Percentiles rank a stretch among this genome's conserved stretches.
Conservation (phyloP, 1,139 yeast species). For the Suhomyces panamericanus region DNA sequence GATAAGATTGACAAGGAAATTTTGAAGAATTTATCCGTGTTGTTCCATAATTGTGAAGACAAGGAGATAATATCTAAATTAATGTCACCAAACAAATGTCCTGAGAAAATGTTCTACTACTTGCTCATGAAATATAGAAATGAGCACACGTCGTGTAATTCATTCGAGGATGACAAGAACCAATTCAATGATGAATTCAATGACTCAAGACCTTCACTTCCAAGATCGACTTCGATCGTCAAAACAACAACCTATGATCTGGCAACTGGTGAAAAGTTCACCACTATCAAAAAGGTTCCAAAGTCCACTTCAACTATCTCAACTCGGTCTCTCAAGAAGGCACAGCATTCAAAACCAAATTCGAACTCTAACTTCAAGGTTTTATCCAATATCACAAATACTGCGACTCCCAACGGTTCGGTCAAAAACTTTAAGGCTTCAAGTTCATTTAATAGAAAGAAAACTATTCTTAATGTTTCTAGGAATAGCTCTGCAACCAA, state of each 20-base stretch:
- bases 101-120: slow-evolving; percentile 90
- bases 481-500: slow-evolving; percentile 21
- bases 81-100: slow-evolving; percentile 58
- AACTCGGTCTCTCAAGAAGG: slow-evolving; percentile 16
- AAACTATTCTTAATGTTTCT: slow-evolving; percentile 30
- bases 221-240: slow-evolving; percentile 49
- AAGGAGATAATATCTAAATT: slow-evolving; percentile 60
- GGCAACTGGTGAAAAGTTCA: slow-evolving; percentile 29
- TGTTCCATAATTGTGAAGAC: slow-evolving; percentile 86
- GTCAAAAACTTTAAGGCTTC: slow-evolving; percentile 38
- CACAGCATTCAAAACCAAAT: slow-evolving; percentile 7
- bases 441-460: slow-evolving; percentile 41
- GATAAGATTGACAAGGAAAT: slow-evolving; percentile 78
- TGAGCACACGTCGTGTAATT: slow-evolving; percentile 48
- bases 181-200: slow-evolving; percentile 17
- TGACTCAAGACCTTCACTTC: slow-evolving; percentile 28
- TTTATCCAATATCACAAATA: slow-evolving; percentile 35
- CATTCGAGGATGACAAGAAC: slow-evolving; percentile 24
- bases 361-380: slow-evolving; percentile 17
- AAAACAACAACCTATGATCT: slow-evolving; percentile 42
- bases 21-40: slow-evolving; percentile 76
- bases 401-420: slow-evolving; percentile 17
- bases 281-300: slow-evolving; percentile 24
- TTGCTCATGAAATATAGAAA: slow-evolving; percentile 80
- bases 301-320: slow-evolving; percentile 25